Base-by-base conservation (phyloP, 345 rosid species). In the Arabidopsis suecica region DNA sequence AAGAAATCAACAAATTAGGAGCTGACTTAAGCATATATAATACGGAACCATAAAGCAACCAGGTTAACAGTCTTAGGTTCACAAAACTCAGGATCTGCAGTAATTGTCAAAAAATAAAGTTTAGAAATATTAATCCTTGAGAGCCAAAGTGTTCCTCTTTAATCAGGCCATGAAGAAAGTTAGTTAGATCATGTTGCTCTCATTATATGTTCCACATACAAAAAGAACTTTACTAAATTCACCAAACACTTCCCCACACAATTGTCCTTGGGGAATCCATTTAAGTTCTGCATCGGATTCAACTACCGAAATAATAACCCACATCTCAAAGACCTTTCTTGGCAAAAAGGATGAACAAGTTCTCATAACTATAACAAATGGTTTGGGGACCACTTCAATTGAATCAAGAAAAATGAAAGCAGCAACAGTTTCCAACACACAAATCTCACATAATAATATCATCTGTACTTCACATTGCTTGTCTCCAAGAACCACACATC, bases 361-460 rank as follows among this genome's bases (percentile, higher is more conserved):
- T 75, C 73, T 58, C 68, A 38, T 34, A 40, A 68, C 49, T n/a
- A 50, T 42, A 30, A 11, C 53, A 4, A 61, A 54, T 49, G 42
- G 42, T 53, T 76, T 45, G 28, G 80, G 80, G 76, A 77, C 80
- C 80, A 77, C 80, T 63, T 77, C 37, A 45, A 47, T 48, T 56
- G 80, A 70, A 13, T 54, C 71, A 71, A 37, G 54, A 34, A 50
- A 65, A 70, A 63, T 64, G 76, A 58, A 70, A 64, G 68, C 58
- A 71, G 45, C 25, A 59, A 57, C 74, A 71, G 60, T 69, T 69
- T 63, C 75, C 75, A 69, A 69, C 74, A 71, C 58, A 70, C 18
- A 70, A 70, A 58, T 70, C 74, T 44, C 56, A 18, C 65, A 30
- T 22, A 33, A 34, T 37, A 53, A 33, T 49, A 69, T 67, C 73